phyloP scores from a whole-genome alignment of 139 green algal species.

The Chlorella sorokiniana region DNA sequence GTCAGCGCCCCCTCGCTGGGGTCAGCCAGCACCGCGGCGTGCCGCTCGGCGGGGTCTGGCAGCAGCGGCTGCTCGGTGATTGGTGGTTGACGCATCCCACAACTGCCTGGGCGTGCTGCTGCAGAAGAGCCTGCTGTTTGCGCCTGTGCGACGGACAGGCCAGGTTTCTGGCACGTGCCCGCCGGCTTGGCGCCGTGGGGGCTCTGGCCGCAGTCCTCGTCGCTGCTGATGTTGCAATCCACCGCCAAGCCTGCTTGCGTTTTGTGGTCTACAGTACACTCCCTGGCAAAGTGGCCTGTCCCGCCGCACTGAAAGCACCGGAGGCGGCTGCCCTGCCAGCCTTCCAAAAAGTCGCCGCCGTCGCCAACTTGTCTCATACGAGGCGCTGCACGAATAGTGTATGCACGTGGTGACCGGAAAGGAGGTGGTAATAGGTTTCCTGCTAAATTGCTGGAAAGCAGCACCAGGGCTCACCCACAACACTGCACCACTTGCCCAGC shows the following conservation, averaged over 20 bases:
- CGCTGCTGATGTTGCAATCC: conserved; percentile 24
- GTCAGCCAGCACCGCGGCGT: conserved; percentile 41
- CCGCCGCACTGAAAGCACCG: conserved; percentile 63
- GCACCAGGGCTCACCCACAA: background rate
- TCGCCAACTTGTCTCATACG: conserved; percentile 53
- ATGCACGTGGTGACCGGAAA: background rate
- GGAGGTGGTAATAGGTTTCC: background rate
- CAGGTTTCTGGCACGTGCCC: background rate
- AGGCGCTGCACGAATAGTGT: background rate
- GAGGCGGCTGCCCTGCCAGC: conserved; percentile 35
- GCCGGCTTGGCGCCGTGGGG: background rate
- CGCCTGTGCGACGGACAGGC: conserved; percentile 9
- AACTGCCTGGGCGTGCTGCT: background rate
- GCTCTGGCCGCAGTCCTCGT: background rate
- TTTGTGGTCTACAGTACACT: conserved; percentile 39
- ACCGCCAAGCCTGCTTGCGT: conserved; percentile 18
- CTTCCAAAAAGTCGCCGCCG: conserved; percentile 56
- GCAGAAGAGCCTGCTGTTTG: conserved; percentile 25
- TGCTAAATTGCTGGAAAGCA: no score
- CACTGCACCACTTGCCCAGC: background rate
- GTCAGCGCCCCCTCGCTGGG: conserved; percentile 52
- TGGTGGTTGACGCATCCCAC: background rate
- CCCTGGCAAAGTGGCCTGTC: conserved; percentile 52
- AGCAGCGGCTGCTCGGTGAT: background rate
- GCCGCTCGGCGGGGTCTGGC: conserved; percentile 31